Evolutionary conservation across 257 asterid genomes (phyloP), one percentile per base, ranked within the genome.

Genomic region (Ilex asprella): DNA sequence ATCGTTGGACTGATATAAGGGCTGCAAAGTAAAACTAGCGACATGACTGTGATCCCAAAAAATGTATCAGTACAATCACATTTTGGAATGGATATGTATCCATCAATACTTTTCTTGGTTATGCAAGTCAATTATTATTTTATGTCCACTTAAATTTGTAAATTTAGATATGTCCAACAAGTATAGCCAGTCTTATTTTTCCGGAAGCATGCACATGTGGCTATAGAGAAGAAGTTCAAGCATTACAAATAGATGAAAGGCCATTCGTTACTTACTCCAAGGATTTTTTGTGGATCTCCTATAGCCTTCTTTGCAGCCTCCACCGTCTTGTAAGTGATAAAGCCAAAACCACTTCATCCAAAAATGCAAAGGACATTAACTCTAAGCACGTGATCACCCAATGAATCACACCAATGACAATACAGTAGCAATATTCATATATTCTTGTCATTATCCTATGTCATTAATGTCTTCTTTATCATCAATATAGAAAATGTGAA

Each of bases 271-370:
- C 95, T 84, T 75, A 89, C 95, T 73, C 92, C 94, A 43, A 89
- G 89, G 68, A 75, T 68, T 82, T 82, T 89, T 59, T 84, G 89
- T 50, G 94, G 94, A 68, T 86, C 94, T 29, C 81, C 85, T 55
- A 89, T 56, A 56, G 97, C 97, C 80, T 63, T 84, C 81, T 75
- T 81, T 55, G 94, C 94, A 44, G 82, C 85, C 80, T 86, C 95
- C 62, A 78, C 86, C 27, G 85, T 84, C 79, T 78, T 85, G 63
- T 39, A 89, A 15, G 95, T 87, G 65, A 89, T 86, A 68, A 89
- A 89, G 64, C 95, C 97, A 68, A 86, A 87, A 39, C 97, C 95
- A 69, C 94, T 89, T 56, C 70, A 81, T 49, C 29, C 11, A 32
- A n/a, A 66, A 63, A 51, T 10, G 27, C 53, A 69, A 67, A 75